Evolutionary conservation across 2,329 filamentous ascomycete species (phyloP).

Genomic region (Fonsecaea erecta): DNA sequence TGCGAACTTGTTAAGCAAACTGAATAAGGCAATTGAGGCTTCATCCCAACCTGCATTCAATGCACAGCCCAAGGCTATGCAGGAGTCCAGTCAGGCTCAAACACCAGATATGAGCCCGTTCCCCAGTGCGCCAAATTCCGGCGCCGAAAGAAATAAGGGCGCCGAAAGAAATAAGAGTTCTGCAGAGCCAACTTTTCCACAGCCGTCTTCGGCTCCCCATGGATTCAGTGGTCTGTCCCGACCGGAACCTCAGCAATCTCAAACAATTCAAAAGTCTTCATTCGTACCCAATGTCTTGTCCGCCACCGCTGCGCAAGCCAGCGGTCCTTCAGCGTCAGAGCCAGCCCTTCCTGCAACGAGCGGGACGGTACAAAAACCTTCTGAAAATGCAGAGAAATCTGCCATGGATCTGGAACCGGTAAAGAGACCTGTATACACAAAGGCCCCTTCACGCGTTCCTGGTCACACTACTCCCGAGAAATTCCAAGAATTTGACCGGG

Average conservation of each 20-base stretch:
- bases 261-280: background rate
- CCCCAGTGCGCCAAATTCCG: slow-evolving; percentile 8
- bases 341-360: slow-evolving; percentile 15
- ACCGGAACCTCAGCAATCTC: slow-evolving; percentile 13
- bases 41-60: slow-evolving; percentile 18
- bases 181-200: slow-evolving; percentile 3
- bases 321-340: slow-evolving; percentile 7
- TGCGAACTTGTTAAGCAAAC: slow-evolving; percentile 14
- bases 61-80: slow-evolving; percentile 5
- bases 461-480: slow-evolving; percentile 31
- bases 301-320: background rate
- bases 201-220: background rate
- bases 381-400: background rate
- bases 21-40: slow-evolving; percentile 7
- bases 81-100: background rate
- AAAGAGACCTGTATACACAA: slow-evolving; percentile 34
- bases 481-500: slow-evolving; percentile 36
- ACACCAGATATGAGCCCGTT: background rate
- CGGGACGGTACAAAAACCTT: slow-evolving; percentile 5
- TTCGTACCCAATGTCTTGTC: background rate
- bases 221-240: background rate
- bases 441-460: slow-evolving; percentile 33
- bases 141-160: background rate
- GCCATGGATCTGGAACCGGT: slow-evolving; percentile 9
- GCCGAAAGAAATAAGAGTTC: background rate